Evolutionary conservation across 2,329 filamentous ascomycete genomes (phyloP).

Genomic region (Pseudogymnoascus sp.): DNA sequence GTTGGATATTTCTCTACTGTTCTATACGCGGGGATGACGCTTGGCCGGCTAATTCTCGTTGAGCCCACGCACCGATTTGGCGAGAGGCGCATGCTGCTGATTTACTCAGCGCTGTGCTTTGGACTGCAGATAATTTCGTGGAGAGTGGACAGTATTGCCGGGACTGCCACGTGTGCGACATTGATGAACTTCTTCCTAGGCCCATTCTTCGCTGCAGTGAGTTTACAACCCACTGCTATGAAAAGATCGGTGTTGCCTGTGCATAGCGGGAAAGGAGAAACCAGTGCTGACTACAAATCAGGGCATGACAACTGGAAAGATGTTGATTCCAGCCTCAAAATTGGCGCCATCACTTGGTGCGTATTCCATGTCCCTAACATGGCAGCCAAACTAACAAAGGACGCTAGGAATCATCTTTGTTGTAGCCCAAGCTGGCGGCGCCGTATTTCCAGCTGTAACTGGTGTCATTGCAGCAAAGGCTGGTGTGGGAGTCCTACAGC

Average conservation of each 20-base stretch:
- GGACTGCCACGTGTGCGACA: neutral
- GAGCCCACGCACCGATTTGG: constrained; percentile 54
- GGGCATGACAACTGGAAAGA: constrained; percentile 48
- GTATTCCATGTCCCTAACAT: constrained; percentile 12
- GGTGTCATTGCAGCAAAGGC: constrained; percentile 41
- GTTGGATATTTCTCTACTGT: constrained; percentile 58
- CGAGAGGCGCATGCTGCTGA: constrained; percentile 49
- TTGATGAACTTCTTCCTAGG: constrained; percentile 50
- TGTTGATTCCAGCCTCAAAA: constrained; percentile 42
- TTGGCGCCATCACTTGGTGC: constrained; percentile 42
- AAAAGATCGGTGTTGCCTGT: neutral
- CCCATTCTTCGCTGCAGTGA: constrained; percentile 49
- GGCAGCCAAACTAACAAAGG: constrained; percentile 6
- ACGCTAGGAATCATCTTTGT: constrained; percentile 45
- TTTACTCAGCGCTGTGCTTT: constrained; percentile 46
- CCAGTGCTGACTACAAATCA: constrained; percentile 22
- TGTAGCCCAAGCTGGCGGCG: constrained; percentile 48
- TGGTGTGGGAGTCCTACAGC: constrained; percentile 44
- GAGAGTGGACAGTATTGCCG: constrained; percentile 44
- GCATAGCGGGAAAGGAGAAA: neutral
- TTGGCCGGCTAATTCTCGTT: constrained; percentile 49
- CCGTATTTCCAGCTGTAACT: constrained; percentile 48
- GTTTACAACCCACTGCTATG: constrained; percentile 15
- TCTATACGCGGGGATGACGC: constrained; percentile 49
- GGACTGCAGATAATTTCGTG: constrained; percentile 53